Base-by-base conservation (phyloP, 1,284 basidiomycete species). In the Trametes hirsuta region DNA sequence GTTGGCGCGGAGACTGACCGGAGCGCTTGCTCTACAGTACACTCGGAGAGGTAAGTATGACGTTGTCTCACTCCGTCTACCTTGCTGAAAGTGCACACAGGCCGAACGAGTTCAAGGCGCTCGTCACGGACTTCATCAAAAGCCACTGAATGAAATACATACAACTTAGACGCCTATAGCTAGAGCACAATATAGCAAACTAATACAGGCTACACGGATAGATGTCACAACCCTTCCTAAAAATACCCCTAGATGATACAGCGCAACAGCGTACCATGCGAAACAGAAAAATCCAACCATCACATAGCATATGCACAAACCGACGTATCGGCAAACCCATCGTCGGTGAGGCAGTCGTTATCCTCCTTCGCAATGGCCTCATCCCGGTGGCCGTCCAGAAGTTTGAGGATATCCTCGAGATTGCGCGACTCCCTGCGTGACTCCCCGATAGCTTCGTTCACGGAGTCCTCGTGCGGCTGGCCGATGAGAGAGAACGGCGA, bases 11-110 rank as follows among this genome's bases (percentile, higher is more conserved):
- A 40, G 11, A 11, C 21, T 42, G 1, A 37, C 51, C 52, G 24
- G 37, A 37, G 18, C 15, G n/a, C 3, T 39, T 30, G 34, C 8
- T 47, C 24, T 41, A 3, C 45, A 87, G 86, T 88, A 35, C 85
- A 87, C 61, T 80, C 84, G 40, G 86, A 88, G 63, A 79, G 75
- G 86, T 86, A 68, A 64, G 76, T 6, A 18, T 4, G 18, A 35
- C 22, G 37, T n/a, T n/a, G 21, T 5, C 37, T 39, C 10, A 35
- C 9, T 10, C 40, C 9, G 11, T 24, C 1, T 21, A 50, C 21
- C 25, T 6, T 55, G 8, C 42, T 44, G 22, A 45, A 8, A 5
- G 54, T 55, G 30, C 2, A 15, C 55, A 12, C 47, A 83, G 80
- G 67, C 81, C 81, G 2, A 77, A 79, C 45, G 81, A 82, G 58